Evolutionary conservation across 2,329 filamentous ascomycete species (phyloP).

Genomic region (Polytolypa hystricis): DNA sequence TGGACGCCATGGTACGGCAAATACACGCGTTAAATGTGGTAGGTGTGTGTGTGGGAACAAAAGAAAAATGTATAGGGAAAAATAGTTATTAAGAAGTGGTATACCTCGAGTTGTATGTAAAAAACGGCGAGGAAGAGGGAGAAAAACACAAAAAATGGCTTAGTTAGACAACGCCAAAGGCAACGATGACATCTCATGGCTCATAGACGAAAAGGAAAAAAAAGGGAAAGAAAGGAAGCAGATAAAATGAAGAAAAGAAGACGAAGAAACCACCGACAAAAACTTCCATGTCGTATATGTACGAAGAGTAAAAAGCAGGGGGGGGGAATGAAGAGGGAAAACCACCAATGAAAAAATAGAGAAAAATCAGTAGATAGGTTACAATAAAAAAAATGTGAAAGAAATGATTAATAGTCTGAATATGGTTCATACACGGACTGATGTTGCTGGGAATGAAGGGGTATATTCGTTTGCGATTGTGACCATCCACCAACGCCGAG

Average conservation of each 20-base stretch:
- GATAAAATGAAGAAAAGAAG: neutral
- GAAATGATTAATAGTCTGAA: constrained; percentile 27
- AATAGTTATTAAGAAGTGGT: neutral
- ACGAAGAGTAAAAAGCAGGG: too few relatives aligned
- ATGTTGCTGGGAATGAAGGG: constrained; percentile 20
- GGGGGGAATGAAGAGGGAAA: neutral
- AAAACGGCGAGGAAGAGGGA: neutral
- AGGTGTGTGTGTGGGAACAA: constrained; percentile 15
- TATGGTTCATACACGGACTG: constrained; percentile 24
- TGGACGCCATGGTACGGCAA: too few relatives aligned
- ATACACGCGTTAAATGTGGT: constrained; percentile 16
- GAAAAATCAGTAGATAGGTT: too few relatives aligned
- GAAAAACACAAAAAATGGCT: neutral
- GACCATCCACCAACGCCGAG: constrained; percentile 16
- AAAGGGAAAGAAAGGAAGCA: neutral
- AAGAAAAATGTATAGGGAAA: constrained; percentile 1
- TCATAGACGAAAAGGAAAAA: constrained; percentile 4
- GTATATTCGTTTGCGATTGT: constrained; percentile 15
- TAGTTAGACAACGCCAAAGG: constrained; percentile 1
- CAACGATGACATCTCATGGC: constrained; percentile 3
- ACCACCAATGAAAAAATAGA: too few relatives aligned
- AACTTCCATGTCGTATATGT: too few relatives aligned
- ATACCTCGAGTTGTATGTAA: neutral
- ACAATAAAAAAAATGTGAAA: too few relatives aligned
- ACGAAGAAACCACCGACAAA: too few relatives aligned